phyloP scores from a whole-genome alignment of 129 eudicot species.

The Pseudognaphalium luteoalbum region DNA sequence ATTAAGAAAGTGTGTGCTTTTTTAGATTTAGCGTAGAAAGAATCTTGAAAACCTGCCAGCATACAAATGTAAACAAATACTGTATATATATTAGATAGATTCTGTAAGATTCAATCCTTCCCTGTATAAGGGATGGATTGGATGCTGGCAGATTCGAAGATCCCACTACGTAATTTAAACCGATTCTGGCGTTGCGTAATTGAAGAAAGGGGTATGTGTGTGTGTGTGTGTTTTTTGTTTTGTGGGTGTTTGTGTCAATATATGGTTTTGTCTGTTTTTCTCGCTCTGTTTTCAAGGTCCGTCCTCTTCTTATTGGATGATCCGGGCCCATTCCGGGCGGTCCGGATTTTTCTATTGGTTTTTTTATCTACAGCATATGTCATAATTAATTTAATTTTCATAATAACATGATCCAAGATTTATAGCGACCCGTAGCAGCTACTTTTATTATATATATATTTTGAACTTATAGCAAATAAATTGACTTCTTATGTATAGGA shows the following conservation, averaged over 20 bases:
- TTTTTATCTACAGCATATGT: not conserved
- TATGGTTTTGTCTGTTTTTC: constrained; percentile 9
- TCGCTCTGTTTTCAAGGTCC: constrained; percentile 20
- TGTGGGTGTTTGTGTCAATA: not conserved
- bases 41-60: constrained; percentile 37
- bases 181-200: constrained; percentile 7
- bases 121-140: constrained; percentile 26
- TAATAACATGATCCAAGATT: too few species aligned
- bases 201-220: not conserved
- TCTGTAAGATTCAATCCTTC: constrained; percentile 37
- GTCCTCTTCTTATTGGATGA: constrained; percentile 18
- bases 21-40: not conserved
- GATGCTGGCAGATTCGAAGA: constrained; percentile 30
- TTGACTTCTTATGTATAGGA: too few species aligned
- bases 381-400: too few species aligned
- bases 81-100: constrained; percentile 17
- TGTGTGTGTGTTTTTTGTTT: not conserved
- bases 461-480: too few species aligned
- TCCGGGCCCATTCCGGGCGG: constrained; percentile 32
- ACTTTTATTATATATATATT: too few species aligned
- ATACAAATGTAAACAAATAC: not conserved
- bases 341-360: constrained; percentile 10
- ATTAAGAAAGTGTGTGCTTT: constrained; percentile 1
- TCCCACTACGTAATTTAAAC: constrained; percentile 19
- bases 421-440: too few species aligned